Evolutionary conservation across 768 basidiomycete species (phyloP).

Genomic region (Tulasnella sp.): DNA sequence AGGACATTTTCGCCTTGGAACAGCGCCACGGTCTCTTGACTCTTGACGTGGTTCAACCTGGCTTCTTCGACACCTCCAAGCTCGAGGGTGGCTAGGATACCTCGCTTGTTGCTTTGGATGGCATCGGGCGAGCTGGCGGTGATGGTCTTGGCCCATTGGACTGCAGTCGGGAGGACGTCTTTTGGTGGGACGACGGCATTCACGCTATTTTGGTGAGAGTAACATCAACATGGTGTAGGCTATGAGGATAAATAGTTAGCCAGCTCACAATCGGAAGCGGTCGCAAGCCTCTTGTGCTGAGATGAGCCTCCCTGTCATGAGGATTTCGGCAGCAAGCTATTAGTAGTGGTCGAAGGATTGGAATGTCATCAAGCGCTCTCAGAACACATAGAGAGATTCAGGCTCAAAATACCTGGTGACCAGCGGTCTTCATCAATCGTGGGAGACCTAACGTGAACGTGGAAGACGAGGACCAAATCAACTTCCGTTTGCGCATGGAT

Average conservation of each 20-base stretch:
- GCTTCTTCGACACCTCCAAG: constrained; percentile 42
- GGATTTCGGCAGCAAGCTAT: constrained; percentile 64
- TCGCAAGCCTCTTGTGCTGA: constrained; percentile 54
- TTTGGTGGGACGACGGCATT: constrained; percentile 52
- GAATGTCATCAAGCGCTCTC: background rate
- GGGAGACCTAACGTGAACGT: constrained; percentile 43
- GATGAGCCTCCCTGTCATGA: constrained; percentile 60
- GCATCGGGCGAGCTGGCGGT: constrained; percentile 63
- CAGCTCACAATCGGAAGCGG: constrained; percentile 62
- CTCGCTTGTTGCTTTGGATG: constrained; percentile 65
- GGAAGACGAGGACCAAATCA: background rate
- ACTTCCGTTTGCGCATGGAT: too few relatives aligned
- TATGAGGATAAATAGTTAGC: background rate
- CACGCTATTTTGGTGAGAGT: constrained; percentile 36
- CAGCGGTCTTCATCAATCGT: constrained; percentile 48
- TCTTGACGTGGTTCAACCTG: constrained; percentile 36
- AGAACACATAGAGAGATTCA: constrained; percentile 3
- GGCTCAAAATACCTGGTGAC: constrained; percentile 51
- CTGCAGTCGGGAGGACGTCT: constrained; percentile 48
- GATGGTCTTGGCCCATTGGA: constrained; percentile 50
- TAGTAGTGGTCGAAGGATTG: background rate
- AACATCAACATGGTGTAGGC: background rate
- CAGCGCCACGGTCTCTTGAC: constrained; percentile 39
- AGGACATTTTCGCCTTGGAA: constrained; percentile 60
- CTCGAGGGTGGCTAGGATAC: constrained; percentile 43